Percentiles rank a stretch among this genome's conserved stretches.
phyloP scores from a whole-genome alignment of 2,329 filamentous ascomycete species.

The Xenoacremonium recifei region DNA sequence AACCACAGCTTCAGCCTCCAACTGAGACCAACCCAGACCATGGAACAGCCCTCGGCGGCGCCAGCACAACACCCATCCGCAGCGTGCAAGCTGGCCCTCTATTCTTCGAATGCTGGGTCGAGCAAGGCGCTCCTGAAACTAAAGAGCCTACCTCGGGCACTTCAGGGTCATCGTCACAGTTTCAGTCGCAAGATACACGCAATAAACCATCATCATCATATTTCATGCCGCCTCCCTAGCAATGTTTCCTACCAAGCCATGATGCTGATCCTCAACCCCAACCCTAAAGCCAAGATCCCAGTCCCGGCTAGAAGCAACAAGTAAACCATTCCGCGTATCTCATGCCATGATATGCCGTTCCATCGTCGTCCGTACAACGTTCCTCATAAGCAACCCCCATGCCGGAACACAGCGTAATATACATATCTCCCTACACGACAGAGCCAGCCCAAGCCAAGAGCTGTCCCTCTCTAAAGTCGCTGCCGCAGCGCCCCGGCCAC shows the following conservation, averaged over 20 bases:
- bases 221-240: conserved; percentile 17
- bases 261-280: conserved; percentile 9
- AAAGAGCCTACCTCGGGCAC: too few relatives aligned
- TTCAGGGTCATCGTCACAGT: background rate
- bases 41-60: conserved; percentile 32
- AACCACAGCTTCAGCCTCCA: conserved; percentile 43
- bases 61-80: conserved; percentile 48
- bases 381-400: too few relatives aligned
- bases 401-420: conserved; percentile 18
- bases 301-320: conserved; percentile 13
- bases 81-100: conserved; percentile 57
- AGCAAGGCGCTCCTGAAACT: conserved; percentile 33
- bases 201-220: conserved; percentile 19
- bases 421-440: conserved; percentile 17
- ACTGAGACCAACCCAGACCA: conserved; percentile 27
- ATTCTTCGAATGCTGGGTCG: conserved; percentile 65
- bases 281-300: conserved; percentile 17
- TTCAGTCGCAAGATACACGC: background rate
- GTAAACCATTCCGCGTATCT: background rate
- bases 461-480: conserved; percentile 14
- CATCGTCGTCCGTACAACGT: too few relatives aligned
- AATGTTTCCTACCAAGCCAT: conserved; percentile 20
- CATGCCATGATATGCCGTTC: background rate
- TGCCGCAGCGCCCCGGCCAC: conserved; percentile 20
- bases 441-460: conserved; percentile 12